phyloP scores from a whole-genome alignment of 176 grass and related monocot genomes.

The Triticum turgidum region DNA sequence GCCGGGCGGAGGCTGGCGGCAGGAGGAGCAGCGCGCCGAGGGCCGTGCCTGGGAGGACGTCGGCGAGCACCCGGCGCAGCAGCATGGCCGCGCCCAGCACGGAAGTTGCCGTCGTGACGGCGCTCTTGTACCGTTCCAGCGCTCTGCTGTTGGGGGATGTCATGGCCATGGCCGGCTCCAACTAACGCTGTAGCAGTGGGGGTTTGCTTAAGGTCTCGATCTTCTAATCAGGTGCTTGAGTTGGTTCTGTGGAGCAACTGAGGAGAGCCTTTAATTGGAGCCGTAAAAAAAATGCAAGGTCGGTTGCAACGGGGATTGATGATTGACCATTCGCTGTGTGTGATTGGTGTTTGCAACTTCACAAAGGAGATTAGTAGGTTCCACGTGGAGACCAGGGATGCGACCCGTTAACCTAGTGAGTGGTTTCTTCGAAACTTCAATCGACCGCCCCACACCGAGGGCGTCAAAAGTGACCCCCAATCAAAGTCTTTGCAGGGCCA shows the following conservation, averaged over 20 bases:
- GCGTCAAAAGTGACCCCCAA: not conserved
- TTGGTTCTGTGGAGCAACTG: not conserved
- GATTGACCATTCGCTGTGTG: not conserved
- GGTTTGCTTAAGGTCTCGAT: not conserved
- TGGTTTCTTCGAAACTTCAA: not conserved
- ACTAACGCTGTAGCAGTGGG: not conserved
- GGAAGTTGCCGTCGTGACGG: conserved; percentile 38
- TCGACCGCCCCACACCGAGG: not conserved
- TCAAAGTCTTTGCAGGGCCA: no score
- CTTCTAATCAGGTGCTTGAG: not conserved
- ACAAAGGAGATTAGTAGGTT: not conserved
- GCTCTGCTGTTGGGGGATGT: conserved; percentile 20
- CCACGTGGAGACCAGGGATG: not conserved
- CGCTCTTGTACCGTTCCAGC: conserved; percentile 41
- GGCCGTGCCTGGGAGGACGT: conserved; percentile 32
- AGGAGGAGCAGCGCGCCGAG: conserved; percentile 45
- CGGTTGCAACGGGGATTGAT: not conserved
- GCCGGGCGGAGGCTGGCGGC: conserved; percentile 15
- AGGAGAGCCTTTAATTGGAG: not conserved
- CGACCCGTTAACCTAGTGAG: not conserved
- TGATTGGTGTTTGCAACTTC: not conserved
- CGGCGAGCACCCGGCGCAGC: conserved; percentile 37
- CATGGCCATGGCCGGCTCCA: conserved; percentile 12
- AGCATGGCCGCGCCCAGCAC: conserved; percentile 41
- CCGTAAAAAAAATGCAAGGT: not conserved